These are phyloP conservation scores for Piloderma croceum DNA, from an alignment of 768 basidiomycete species.

Conservation along the genomic window DNA sequence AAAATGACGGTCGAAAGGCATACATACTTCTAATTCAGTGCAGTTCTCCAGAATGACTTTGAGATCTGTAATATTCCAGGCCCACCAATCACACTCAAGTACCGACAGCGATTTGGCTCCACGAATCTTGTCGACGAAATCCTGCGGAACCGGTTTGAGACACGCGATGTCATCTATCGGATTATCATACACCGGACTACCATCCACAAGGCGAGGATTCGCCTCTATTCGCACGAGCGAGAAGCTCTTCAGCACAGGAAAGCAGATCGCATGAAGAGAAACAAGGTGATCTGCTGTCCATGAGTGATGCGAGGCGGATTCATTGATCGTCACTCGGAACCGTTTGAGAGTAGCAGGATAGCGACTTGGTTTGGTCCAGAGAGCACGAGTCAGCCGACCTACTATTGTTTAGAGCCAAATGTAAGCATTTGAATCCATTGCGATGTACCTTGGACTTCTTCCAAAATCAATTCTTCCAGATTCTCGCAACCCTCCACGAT, in stretches of 20 bases:
- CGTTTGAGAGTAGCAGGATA: constrained; percentile 23
- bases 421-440: constrained; percentile 1
- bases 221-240: constrained; percentile 23
- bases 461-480: constrained; percentile 27
- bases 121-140: constrained; percentile 24
- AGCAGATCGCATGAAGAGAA: constrained; percentile 27
- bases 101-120: constrained; percentile 18
- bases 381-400: constrained; percentile 31
- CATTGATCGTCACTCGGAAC: constrained; percentile 25
- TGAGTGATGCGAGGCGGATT: constrained; percentile 32
- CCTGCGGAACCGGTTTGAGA: constrained; percentile 26
- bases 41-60: constrained; percentile 29
- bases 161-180: constrained; percentile 24
- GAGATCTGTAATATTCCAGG: constrained; percentile 27
- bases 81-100: constrained; percentile 38
- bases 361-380: constrained; percentile 29
- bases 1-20: constrained; percentile 6
- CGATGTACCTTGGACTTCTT: constrained; percentile 32
- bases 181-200: constrained; percentile 15
- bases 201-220: constrained; percentile 16
- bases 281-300: constrained; percentile 35
- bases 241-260: constrained; percentile 20
- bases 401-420: not conserved
- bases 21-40: constrained; percentile 26
- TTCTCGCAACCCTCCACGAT: constrained; percentile 31